A percentile compares a stretch with the other conserved stretches of the same genome.
phyloP scores from a whole-genome alignment of 78 protist genomes.

The Emiliania huxleyi region DNA sequence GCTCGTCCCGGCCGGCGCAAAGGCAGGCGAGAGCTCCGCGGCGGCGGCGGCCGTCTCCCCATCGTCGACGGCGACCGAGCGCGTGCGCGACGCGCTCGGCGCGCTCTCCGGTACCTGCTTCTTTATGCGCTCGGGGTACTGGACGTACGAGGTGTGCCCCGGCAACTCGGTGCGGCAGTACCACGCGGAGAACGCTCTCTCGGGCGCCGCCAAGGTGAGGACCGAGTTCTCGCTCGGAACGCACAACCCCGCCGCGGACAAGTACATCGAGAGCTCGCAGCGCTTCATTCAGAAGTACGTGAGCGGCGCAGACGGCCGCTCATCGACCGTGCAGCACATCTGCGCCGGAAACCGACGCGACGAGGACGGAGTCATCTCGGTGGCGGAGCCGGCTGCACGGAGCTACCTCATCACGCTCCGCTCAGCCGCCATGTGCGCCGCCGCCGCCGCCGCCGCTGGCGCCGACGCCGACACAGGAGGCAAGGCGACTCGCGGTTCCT shows the following conservation, averaged over 20 bases:
- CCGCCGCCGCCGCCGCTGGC: not conserved
- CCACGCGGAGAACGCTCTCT: not conserved
- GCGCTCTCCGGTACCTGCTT: not conserved
- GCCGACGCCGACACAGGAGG: not conserved
- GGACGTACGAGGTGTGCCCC: conserved; percentile 26
- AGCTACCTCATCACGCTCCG: not conserved
- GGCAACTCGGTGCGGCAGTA: not conserved
- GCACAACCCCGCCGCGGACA: not conserved
- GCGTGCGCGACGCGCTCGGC: not conserved
- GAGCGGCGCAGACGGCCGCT: not conserved
- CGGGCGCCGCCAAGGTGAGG: not conserved
- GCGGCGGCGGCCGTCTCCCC: no score
- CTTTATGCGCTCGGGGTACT: not conserved
- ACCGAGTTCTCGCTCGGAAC: not conserved
- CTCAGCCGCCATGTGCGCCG: not conserved
- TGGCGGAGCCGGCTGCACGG: not conserved
- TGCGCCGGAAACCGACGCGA: not conserved
- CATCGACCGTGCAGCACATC: not conserved
- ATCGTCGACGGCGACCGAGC: no score
- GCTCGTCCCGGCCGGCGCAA: no score
- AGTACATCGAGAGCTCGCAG: not conserved
- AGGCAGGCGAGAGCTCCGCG: no score
- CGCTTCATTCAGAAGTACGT: not conserved
- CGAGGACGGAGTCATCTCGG: not conserved
- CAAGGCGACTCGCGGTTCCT: no score